A percentile compares a stretch with the other conserved stretches of the same genome.
These are phyloP conservation scores for Candida xyloterini DNA, from an alignment of 805 yeast species.

Conservation along the genomic window DNA sequence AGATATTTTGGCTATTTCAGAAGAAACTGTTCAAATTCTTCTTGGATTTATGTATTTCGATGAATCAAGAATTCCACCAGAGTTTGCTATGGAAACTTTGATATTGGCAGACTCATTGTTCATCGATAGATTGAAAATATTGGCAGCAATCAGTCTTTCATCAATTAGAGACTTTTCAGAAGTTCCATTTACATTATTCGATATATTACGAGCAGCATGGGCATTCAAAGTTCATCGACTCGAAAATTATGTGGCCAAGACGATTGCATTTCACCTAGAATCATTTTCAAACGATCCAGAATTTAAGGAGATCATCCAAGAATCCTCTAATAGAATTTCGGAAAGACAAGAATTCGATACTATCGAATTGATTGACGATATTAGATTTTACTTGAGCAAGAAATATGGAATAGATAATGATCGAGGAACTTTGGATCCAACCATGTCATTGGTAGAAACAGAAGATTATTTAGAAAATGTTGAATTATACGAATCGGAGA, in stretches of 20 bases:
- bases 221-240: constrained; percentile 58
- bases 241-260: constrained; percentile 59
- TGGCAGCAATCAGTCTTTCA: constrained; percentile 54
- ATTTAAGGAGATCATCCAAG: constrained; percentile 33
- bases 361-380: constrained; percentile 75
- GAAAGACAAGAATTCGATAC: constrained; percentile 73
- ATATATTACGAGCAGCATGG: constrained; percentile 66
- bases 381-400: constrained; percentile 56
- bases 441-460: constrained; percentile 10
- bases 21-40: constrained; percentile 39
- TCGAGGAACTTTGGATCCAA: constrained; percentile 21
- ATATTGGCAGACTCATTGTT: constrained; percentile 56
- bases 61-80: constrained; percentile 47
- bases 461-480: constrained; percentile 16
- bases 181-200: constrained; percentile 43
- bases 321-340: constrained; percentile 49
- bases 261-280: constrained; percentile 50
- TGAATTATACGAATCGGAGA: constrained; percentile 33
- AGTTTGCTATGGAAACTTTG: constrained; percentile 53
- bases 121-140: constrained; percentile 60
- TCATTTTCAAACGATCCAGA: constrained; percentile 35
- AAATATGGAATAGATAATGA: constrained; percentile 32
- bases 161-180: constrained; percentile 23
- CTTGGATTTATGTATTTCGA: constrained; percentile 61
- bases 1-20: constrained; percentile 6